Evolutionary conservation across 768 basidiomycete genomes (phyloP), one percentile per base, ranked within the genome.

Genomic region (Auriscalpium microsporum): DNA sequence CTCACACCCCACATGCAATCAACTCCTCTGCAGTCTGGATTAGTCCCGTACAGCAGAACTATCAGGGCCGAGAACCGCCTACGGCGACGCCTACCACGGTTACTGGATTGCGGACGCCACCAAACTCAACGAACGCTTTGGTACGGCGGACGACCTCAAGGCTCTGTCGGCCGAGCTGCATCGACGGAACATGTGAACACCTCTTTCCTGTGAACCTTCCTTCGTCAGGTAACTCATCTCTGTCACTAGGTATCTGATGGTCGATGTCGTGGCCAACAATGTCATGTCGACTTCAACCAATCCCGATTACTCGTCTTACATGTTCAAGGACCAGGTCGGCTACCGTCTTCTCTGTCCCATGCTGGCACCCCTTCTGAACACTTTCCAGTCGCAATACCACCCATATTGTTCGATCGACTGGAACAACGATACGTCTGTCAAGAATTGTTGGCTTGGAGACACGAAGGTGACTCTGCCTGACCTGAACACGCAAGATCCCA

Each of bases 401-500:
- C 76, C 84, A 0, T 92, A 90, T 69, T 92, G 90, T 64, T 74
- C 79, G 14, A 78, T 94, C 38, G 75, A 84, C 55, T 91, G 78
- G 76, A 73, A 72, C 34, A 89, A 93, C 64, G 69, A 73, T 37
- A 86, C 83, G 4, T 83, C 84, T 58, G 78, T 86, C 63, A 80
- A 91, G 69, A 65, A 78, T 42, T 92, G 91, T 68, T 94, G 91
- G 90, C 72, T 94, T 16, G 91, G 92, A 2, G 89, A 94, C 64
- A 71, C 72, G 10, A 77, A 73, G 2, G 86, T 94, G 51, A 77
- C 88, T 21, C 75, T 93, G 0, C 80, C 87, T 0, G 92, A 94
- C 67, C 63, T 94, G 57, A 82, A 94, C 70, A 93, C 90, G 11
- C 76, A 80, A 62, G 80, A 88, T 58, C 71, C 80, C 8, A 70